Percentiles rank a stretch among this genome's conserved stretches.
phyloP scores from a whole-genome alignment of 305 asterid species.

The Petunia hybrid region DNA sequence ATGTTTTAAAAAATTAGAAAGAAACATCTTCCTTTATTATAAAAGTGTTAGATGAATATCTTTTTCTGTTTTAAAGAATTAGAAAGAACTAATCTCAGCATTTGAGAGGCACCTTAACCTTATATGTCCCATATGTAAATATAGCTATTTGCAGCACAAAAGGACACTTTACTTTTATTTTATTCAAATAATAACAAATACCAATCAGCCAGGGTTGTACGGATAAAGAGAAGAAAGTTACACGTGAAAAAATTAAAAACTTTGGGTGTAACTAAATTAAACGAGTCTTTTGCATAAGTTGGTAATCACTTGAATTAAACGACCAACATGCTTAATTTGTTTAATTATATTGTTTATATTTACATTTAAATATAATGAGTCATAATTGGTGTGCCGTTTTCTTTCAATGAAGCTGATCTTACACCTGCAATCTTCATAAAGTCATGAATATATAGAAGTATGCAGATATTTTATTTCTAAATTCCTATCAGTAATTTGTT shows the following conservation, averaged over 20 bases:
- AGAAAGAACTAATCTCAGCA: neutral
- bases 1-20: too few relatives aligned
- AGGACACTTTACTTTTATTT: neutral
- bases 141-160: conserved; percentile 15
- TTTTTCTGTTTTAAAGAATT: neutral
- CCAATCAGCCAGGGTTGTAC: neutral
- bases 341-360: neutral
- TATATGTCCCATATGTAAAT: too few relatives aligned
- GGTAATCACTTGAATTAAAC: neutral
- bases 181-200: neutral
- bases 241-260: neutral
- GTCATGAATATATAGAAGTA: neutral
- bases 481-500: too few relatives aligned
- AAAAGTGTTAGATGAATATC: neutral
- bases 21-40: neutral
- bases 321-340: neutral
- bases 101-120: neutral
- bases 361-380: neutral
- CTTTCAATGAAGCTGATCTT: neutral
- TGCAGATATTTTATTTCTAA: too few relatives aligned
- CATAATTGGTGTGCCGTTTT: neutral
- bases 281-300: conserved; percentile 13
- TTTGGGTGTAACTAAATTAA: neutral
- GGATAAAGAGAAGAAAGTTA: neutral
- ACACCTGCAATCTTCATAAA: neutral